These are phyloP conservation scores for Mycena rosella DNA, from an alignment of 768 basidiomycete genomes.

Conservation along the genomic window DNA sequence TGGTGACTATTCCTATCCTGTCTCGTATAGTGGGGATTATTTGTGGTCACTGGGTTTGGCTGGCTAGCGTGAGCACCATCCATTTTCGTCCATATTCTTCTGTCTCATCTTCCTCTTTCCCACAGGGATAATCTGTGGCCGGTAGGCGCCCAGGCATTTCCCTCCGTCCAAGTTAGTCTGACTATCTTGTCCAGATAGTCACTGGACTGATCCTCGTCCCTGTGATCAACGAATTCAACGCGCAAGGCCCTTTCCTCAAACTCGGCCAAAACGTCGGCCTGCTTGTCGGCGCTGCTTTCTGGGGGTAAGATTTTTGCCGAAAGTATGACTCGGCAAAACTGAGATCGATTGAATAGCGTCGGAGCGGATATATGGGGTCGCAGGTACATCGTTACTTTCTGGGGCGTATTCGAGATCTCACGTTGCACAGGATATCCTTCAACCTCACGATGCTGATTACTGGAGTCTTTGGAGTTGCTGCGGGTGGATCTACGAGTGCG, in stretches of 20 bases:
- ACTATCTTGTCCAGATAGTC: conserved; percentile 45
- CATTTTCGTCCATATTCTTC: neutral
- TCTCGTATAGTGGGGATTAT: conserved; percentile 49
- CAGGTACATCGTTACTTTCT: conserved; percentile 1
- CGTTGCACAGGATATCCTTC: conserved; percentile 5
- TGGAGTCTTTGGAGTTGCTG: conserved; percentile 64
- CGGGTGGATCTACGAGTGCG: conserved; percentile 55
- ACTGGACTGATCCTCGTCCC: conserved; percentile 62
- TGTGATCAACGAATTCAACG: conserved; percentile 62
- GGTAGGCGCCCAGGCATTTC: neutral
- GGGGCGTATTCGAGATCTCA: neutral
- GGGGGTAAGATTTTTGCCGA: neutral
- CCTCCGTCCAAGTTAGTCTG: neutral
- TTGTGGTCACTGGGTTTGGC: conserved; percentile 55
- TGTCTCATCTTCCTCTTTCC: neutral
- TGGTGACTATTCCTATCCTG: neutral
- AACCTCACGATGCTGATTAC: conserved; percentile 64
- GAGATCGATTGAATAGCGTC: neutral
- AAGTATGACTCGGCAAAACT: too few species aligned
- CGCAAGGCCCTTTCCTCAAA: conserved; percentile 60
- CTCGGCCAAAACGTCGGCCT: conserved; percentile 67
- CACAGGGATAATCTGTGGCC: conserved; percentile 16
- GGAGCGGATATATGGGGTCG: conserved; percentile 19
- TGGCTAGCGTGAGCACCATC: conserved; percentile 54
- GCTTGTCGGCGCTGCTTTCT: conserved; percentile 52